These are phyloP conservation scores for Tilletia setariae DNA, from an alignment of 1,284 basidiomycete genomes.

Conservation along the genomic window DNA sequence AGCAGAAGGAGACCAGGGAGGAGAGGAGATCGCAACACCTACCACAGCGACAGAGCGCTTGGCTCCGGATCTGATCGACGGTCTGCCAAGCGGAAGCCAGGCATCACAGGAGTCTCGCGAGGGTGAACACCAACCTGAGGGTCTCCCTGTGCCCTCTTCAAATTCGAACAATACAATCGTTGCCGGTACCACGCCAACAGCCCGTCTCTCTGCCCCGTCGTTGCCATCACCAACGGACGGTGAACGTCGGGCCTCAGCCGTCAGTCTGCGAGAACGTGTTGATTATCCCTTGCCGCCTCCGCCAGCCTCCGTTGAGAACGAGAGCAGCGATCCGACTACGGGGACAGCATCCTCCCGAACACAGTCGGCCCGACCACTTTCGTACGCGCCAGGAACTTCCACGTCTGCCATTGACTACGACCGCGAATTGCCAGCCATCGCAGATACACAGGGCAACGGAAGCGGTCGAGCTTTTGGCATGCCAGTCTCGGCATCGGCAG, in stretches of 20 bases:
- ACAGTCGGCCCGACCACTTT: background rate
- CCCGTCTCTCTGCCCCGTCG: no score
- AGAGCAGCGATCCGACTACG: background rate
- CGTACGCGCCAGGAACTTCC: background rate
- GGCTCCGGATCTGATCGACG: no score
- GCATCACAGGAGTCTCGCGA: no score
- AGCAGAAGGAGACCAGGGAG: no score
- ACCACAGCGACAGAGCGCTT: no score
- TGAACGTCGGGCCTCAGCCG: no score
- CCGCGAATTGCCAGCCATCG: background rate
- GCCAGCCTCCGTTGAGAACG: background rate
- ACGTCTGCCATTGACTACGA: background rate
- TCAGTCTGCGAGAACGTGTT: constrained; percentile 5
- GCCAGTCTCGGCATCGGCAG: background rate
- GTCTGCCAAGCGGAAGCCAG: no score
- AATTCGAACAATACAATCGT: background rate
- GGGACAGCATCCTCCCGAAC: background rate
- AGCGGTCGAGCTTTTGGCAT: background rate
- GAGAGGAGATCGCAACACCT: no score
- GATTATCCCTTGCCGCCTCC: background rate
- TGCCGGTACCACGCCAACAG: no score
- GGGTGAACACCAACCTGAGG: background rate
- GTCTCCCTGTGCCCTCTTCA: background rate
- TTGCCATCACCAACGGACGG: no score
- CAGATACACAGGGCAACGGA: background rate